Conservation (phyloP, 768 basidiomycete genomes). For the Rhizopogon vulgaris region DNA sequence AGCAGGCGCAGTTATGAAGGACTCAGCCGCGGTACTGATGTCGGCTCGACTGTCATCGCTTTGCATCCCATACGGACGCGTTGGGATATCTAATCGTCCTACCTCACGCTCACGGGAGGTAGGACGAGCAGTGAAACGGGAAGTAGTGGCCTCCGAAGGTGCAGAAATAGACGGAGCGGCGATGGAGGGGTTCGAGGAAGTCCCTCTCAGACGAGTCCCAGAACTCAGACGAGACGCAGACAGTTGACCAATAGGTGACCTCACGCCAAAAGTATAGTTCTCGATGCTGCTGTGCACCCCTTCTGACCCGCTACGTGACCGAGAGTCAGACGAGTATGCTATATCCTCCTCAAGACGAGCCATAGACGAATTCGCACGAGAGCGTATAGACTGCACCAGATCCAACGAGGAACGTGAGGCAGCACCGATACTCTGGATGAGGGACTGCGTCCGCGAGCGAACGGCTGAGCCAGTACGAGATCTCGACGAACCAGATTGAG, state of each 20-base stretch:
- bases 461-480: conserved; percentile 45
- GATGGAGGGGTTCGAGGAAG: conserved; percentile 8
- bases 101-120: conserved; percentile 10
- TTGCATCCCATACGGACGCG: conserved; percentile 14
- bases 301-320: conserved; percentile 37
- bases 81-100: conserved; percentile 20
- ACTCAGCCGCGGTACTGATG: conserved; percentile 64
- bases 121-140: conserved; percentile 14
- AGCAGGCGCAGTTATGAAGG: conserved; percentile 62
- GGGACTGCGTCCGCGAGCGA: conserved; percentile 59
- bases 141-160: conserved; percentile 21
- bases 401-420: conserved; percentile 60
- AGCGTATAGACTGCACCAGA: conserved; percentile 42
- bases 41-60: conserved; percentile 42
- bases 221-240: conserved; percentile 36
- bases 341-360: conserved; percentile 56
- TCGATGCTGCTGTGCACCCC: conserved; percentile 47
- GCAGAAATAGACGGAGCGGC: conserved; percentile 14
- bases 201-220: conserved; percentile 12
- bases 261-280: conserved; percentile 66
- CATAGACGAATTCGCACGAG: conserved; percentile 64
- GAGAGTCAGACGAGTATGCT: conserved; percentile 28
- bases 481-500: conserved; percentile 24
- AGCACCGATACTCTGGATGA: conserved; percentile 58
- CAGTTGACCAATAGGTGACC: neutral